These are phyloP conservation scores for Diospyros lotus DNA, from an alignment of 148 eudicot genomes.

Conservation along the genomic window DNA sequence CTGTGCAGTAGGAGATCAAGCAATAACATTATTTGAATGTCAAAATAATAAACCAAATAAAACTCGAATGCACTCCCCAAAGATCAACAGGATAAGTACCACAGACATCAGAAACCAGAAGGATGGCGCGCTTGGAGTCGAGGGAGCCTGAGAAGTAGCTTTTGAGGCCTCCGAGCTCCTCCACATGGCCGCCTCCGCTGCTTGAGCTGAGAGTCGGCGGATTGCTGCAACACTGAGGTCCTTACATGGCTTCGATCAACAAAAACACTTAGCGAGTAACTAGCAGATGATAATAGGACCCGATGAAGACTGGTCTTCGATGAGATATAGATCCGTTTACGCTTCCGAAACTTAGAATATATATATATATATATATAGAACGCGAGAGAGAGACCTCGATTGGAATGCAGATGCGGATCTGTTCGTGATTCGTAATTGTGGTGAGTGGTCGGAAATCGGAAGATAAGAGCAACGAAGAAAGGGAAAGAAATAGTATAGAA, in stretches of 20 bases:
- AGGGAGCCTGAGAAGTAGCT: constrained; percentile 42
- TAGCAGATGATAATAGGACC: too few species aligned
- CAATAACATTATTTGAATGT: not conserved
- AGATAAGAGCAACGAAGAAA: too few species aligned
- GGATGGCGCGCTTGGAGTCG: constrained; percentile 35
- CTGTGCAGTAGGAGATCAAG: not conserved
- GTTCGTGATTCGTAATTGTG: too few species aligned
- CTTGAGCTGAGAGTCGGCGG: constrained; percentile 12
- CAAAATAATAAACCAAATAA: not conserved
- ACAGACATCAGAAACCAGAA: constrained; percentile 48
- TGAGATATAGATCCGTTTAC: too few species aligned
- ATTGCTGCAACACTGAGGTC: constrained; percentile 12
- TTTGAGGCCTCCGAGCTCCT: constrained; percentile 6
- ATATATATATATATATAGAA: too few species aligned
- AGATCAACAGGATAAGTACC: constrained; percentile 26
- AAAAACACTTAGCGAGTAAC: too few species aligned
- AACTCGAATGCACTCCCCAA: not conserved
- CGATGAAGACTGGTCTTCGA: too few species aligned
- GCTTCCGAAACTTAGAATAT: too few species aligned
- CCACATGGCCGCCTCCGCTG: constrained; percentile 14
- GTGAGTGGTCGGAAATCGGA: too few species aligned
- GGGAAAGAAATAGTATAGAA: too few species aligned
- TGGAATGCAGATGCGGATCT: too few species aligned
- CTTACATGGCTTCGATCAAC: not conserved
- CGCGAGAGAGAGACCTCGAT: too few species aligned